These are phyloP conservation scores for button mushroom (Agaricus bisporus) DNA, from an alignment of 768 basidiomycete species.

Conservation along the genomic window DNA sequence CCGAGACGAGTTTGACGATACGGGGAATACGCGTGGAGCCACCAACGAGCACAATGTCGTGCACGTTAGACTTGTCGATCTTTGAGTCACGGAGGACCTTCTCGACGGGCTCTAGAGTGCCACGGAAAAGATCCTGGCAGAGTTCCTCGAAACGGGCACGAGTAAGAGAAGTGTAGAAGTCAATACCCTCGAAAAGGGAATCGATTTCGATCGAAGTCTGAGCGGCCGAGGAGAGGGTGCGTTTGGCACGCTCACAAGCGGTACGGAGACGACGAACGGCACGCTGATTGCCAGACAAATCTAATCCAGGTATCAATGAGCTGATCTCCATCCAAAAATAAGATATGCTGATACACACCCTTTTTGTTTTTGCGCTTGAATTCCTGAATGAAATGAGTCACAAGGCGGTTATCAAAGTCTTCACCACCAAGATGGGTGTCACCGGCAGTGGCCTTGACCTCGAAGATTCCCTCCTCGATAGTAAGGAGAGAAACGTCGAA, in stretches of 20 bases:
- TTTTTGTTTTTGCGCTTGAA: slow-evolving; percentile 99
- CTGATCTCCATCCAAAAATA: slow-evolving; percentile 1
- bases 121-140: slow-evolving; percentile 92
- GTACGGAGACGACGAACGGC: slow-evolving; percentile 96
- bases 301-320: slow-evolving; percentile 27
- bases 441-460: slow-evolving; percentile 97
- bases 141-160: slow-evolving; percentile 97
- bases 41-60: slow-evolving; percentile 97
- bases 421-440: slow-evolving; percentile 98
- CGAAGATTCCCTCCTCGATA: slow-evolving; percentile 97
- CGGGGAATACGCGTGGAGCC: slow-evolving; percentile 98
- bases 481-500: slow-evolving; percentile 97
- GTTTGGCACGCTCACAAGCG: slow-evolving; percentile 98
- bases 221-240: slow-evolving; percentile 93
- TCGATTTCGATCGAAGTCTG: slow-evolving; percentile 98
- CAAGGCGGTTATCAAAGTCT: slow-evolving; percentile 96
- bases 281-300: slow-evolving; percentile 87
- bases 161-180: slow-evolving; percentile 97
- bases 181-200: slow-evolving; percentile 95
- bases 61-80: slow-evolving; percentile 92
- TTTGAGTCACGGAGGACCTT: slow-evolving; percentile 97
- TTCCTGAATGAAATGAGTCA: slow-evolving; percentile 94
- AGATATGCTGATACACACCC: slow-evolving; percentile 34
- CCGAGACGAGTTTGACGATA: slow-evolving; percentile 94
- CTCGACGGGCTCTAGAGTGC: slow-evolving; percentile 92